Conservation (phyloP, 352 stramenopile species). For the Phytophthora citricola region DNA sequence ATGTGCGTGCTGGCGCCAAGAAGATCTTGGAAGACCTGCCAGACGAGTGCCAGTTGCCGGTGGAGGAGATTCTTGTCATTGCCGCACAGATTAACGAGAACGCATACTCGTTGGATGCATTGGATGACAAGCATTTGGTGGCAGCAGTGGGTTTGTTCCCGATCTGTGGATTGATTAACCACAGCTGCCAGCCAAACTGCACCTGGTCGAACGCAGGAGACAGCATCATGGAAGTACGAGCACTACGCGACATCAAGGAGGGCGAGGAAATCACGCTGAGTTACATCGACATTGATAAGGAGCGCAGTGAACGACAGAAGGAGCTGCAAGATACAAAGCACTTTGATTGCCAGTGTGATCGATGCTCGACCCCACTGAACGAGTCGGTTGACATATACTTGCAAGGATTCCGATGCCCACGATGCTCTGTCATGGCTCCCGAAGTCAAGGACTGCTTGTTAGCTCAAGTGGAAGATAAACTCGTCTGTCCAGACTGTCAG, state of each 20-base stretch:
- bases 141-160: constrained; percentile 53
- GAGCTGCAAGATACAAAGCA: constrained; percentile 54
- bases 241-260: constrained; percentile 44
- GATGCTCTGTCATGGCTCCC: constrained; percentile 27
- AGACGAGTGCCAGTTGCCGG: constrained; percentile 43
- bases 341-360: constrained; percentile 56
- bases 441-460: constrained; percentile 30
- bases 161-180: constrained; percentile 54
- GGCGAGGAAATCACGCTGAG: constrained; percentile 55
- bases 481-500: constrained; percentile 36
- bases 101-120: constrained; percentile 50
- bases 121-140: constrained; percentile 46
- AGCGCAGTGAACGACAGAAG: constrained; percentile 40
- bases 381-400: constrained; percentile 49
- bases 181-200: constrained; percentile 57
- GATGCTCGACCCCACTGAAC: constrained; percentile 36
- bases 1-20: constrained; percentile 39
- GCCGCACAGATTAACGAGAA: constrained; percentile 66
- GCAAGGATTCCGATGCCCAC: constrained; percentile 43
- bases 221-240: constrained; percentile 43
- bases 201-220: constrained; percentile 55
- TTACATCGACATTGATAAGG: constrained; percentile 61
- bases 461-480: constrained; percentile 28
- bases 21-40: constrained; percentile 45
- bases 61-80: constrained; percentile 52